Percentiles rank a stretch among this genome's conserved stretches.
Evolutionary conservation across 139 green algal genomes (phyloP).

Genomic region (Picocystis salinarum): DNA sequence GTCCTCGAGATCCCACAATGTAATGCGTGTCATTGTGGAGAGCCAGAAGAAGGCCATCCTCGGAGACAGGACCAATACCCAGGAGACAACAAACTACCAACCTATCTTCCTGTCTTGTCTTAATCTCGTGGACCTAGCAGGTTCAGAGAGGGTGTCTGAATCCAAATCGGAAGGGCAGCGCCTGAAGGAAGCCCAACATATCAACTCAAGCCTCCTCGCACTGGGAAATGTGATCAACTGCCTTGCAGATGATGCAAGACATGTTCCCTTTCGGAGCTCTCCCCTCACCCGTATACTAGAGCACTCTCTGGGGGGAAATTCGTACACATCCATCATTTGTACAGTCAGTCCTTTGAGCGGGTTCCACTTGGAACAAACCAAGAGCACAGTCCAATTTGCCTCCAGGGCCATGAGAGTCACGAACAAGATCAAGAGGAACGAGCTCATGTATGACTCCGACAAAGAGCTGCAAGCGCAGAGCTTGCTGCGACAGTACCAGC

Average conservation of each 20-base stretch:
- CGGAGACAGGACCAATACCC: too few species aligned
- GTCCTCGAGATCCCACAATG: too few species aligned
- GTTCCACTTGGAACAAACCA: slow-evolving; percentile 4
- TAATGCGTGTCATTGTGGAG: too few species aligned
- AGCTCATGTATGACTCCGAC: too few species aligned
- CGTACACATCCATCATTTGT: slow-evolving; percentile 8
- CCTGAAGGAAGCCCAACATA: slow-evolving; percentile 32
- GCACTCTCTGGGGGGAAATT: slow-evolving; percentile 8
- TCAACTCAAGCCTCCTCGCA: slow-evolving; percentile 44
- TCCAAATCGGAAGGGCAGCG: slow-evolving; percentile 27
- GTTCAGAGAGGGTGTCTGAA: slow-evolving; percentile 39
- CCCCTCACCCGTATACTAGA: slow-evolving; percentile 37
- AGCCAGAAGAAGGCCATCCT: too few species aligned
- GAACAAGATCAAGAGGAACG: slow-evolving; percentile 10
- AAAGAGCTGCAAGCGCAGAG: too few species aligned
- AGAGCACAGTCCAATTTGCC: slow-evolving; percentile 13
- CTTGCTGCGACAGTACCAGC: too few species aligned
- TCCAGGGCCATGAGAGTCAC: slow-evolving; percentile 13
- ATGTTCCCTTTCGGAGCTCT: slow-evolving; percentile 32
- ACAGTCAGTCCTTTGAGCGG: slow-evolving; percentile 6
- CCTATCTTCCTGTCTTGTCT: slow-evolving; percentile 2
- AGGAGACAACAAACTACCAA: neutral
- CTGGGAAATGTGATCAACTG: slow-evolving; percentile 33
- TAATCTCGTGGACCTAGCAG: slow-evolving; percentile 45
- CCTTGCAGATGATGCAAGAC: slow-evolving; percentile 3